phyloP scores from a whole-genome alignment of 768 basidiomycete genomes.

The Boletus rex-veris region DNA sequence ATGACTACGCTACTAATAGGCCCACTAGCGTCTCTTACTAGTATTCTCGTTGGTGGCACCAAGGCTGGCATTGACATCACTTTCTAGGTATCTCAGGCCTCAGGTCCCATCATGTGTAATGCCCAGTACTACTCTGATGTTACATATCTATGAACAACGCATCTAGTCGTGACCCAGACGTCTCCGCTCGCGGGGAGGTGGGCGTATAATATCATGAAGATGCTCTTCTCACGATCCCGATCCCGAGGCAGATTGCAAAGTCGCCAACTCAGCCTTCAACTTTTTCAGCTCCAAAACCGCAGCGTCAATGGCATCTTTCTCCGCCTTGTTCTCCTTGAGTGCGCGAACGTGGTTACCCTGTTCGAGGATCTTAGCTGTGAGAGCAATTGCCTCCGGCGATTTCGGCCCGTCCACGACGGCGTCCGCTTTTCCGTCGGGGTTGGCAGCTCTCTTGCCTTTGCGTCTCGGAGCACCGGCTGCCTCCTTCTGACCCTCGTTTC shows the following conservation, averaged over 20 bases:
- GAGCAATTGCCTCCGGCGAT: constrained; percentile 64
- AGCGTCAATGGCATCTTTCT: constrained; percentile 42
- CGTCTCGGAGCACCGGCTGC: constrained; percentile 44
- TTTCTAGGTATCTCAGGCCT: no score
- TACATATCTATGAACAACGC: neutral
- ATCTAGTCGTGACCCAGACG: no score
- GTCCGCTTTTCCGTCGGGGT: constrained; percentile 45
- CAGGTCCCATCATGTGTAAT: neutral
- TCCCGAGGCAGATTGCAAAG: constrained; percentile 14
- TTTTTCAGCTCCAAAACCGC: constrained; percentile 64
- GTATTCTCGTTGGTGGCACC: no score
- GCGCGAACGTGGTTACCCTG: constrained; percentile 74
- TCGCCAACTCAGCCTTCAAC: constrained; percentile 55
- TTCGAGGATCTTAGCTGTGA: constrained; percentile 70
- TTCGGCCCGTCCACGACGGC: constrained; percentile 50
- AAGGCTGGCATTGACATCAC: no score
- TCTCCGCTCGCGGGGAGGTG: no score
- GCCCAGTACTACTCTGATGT: neutral
- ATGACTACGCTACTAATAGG: no score
- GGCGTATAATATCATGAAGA: neutral
- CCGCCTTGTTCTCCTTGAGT: constrained; percentile 50
- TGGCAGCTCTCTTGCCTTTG: constrained; percentile 54
- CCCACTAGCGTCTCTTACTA: no score
- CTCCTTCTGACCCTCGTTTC: constrained; percentile 44
- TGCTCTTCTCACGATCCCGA: neutral